Evolutionary conservation across 176 grass and related monocot genomes (phyloP).

Genomic region (Avena atlantica): DNA sequence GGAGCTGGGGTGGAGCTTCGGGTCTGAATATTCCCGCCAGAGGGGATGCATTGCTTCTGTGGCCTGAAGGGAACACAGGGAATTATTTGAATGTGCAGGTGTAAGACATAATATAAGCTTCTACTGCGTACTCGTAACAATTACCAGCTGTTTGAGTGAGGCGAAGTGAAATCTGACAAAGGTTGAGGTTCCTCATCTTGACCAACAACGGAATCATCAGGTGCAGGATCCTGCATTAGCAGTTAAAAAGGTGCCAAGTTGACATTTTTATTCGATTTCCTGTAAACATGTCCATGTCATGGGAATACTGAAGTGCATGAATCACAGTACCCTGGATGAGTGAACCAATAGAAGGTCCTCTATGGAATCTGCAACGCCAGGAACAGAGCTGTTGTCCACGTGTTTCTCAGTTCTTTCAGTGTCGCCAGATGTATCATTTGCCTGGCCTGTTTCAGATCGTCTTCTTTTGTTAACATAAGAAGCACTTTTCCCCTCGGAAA

Average conservation of each 20-base stretch:
- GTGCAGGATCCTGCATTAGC: constrained; percentile 67
- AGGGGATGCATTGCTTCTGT: constrained; percentile 51
- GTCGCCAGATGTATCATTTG: constrained; percentile 45
- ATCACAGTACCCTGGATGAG: constrained; percentile 71
- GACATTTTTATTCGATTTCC: neutral
- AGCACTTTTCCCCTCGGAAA: constrained; percentile 3
- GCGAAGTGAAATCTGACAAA: constrained; percentile 24
- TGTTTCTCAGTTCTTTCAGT: constrained; percentile 51
- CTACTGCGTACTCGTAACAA: neutral
- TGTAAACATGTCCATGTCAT: constrained; percentile 5
- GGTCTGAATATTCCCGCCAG: constrained; percentile 26
- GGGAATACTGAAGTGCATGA: constrained; percentile 36
- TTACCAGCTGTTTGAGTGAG: constrained; percentile 12
- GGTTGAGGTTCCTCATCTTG: constrained; percentile 51
- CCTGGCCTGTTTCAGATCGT: constrained; percentile 43
- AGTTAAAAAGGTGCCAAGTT: constrained; percentile 26
- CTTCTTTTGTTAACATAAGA: constrained; percentile 53
- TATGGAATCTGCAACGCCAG: constrained; percentile 86
- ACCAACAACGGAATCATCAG: constrained; percentile 55
- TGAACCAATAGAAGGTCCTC: constrained; percentile 77
- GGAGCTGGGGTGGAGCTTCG: constrained; percentile 28
- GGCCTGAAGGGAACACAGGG: constrained; percentile 49
- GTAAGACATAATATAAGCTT: constrained; percentile 22
- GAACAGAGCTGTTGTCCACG: constrained; percentile 47
- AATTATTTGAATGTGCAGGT: constrained; percentile 19